These are phyloP conservation scores for Ophiostoma novo-ulmi DNA, from an alignment of 2,329 filamentous ascomycete species.

Conservation along the genomic window DNA sequence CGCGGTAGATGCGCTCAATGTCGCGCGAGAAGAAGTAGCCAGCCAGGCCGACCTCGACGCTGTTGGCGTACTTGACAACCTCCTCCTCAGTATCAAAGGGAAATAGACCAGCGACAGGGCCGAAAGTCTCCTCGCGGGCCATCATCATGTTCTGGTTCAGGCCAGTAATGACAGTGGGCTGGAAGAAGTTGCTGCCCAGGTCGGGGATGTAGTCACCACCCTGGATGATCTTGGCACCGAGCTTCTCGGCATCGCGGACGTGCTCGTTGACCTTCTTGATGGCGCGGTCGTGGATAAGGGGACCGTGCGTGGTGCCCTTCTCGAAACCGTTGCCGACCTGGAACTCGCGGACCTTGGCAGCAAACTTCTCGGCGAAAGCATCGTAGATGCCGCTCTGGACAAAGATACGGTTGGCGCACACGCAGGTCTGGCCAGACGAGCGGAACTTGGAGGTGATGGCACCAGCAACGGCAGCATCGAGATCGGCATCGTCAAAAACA, in stretches of 20 bases:
- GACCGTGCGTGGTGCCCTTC: constrained; percentile 68
- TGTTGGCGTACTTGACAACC: constrained; percentile 78
- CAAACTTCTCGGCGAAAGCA: constrained; percentile 62
- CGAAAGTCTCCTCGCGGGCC: constrained; percentile 87
- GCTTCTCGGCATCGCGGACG: constrained; percentile 69
- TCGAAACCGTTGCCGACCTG: constrained; percentile 71
- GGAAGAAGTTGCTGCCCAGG: constrained; percentile 79
- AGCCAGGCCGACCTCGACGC: constrained; percentile 77
- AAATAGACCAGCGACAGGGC: constrained; percentile 86
- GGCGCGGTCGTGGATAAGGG: constrained; percentile 79
- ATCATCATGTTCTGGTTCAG: constrained; percentile 84
- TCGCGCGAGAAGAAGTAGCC: constrained; percentile 85
- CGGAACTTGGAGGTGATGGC: constrained; percentile 89
- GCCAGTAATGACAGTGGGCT: constrained; percentile 81
- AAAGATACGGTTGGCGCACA: constrained; percentile 80
- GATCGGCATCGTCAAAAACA: constrained; percentile 89
- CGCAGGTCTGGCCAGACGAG: constrained; percentile 90
- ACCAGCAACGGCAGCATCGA: constrained; percentile 77
- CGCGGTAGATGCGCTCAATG: constrained; percentile 53
- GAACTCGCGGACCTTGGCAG: constrained; percentile 68
- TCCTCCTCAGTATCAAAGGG: constrained; percentile 84
- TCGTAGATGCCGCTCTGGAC: constrained; percentile 76
- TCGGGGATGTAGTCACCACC: constrained; percentile 71
- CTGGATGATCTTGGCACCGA: constrained; percentile 68
- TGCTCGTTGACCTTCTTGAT: constrained; percentile 73